These are phyloP conservation scores for Candida ortonii DNA, from an alignment of 805 yeast species.

Conservation along the genomic window DNA sequence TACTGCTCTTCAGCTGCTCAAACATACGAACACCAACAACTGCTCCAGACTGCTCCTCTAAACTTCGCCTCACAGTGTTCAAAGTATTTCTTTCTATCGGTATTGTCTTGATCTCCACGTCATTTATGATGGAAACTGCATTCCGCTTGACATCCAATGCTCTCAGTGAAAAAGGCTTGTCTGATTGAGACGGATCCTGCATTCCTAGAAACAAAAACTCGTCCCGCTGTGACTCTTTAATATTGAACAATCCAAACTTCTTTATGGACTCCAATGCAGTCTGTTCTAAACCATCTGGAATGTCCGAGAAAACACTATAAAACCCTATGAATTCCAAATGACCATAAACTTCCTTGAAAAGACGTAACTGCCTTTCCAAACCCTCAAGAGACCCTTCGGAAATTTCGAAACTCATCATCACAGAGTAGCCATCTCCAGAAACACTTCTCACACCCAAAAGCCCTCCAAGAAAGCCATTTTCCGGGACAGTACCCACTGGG, in stretches of 20 bases:
- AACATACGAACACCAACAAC: background rate
- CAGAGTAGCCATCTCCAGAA: conserved; percentile 5
- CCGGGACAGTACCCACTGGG: background rate
- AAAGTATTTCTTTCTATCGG: conserved; percentile 17
- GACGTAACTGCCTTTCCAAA: conserved; percentile 9
- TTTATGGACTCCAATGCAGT: background rate
- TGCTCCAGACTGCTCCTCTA: conserved; percentile 1
- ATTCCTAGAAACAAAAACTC: background rate
- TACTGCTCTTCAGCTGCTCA: conserved; percentile 3
- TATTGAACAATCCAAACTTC: background rate
- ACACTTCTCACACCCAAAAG: conserved; percentile 14
- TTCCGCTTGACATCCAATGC: too few species aligned
- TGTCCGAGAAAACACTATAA: conserved; percentile 12
- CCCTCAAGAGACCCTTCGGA: conserved; percentile 3
- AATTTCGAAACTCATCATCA: conserved; percentile 16
- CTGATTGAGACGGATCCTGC: background rate
- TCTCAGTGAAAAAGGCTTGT: background rate
- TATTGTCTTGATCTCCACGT: conserved; percentile 12
- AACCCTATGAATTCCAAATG: conserved; percentile 27
- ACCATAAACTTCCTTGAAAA: conserved; percentile 25
- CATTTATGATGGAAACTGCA: too few species aligned
- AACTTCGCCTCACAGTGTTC: conserved; percentile 11
- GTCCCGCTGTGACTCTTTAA: background rate
- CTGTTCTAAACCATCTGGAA: background rate
- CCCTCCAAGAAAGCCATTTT: conserved; percentile 11